A percentile compares a stretch with the other conserved stretches of the same genome.
phyloP scores from a whole-genome alignment of 106 monocot species.

The Allium sativum region DNA sequence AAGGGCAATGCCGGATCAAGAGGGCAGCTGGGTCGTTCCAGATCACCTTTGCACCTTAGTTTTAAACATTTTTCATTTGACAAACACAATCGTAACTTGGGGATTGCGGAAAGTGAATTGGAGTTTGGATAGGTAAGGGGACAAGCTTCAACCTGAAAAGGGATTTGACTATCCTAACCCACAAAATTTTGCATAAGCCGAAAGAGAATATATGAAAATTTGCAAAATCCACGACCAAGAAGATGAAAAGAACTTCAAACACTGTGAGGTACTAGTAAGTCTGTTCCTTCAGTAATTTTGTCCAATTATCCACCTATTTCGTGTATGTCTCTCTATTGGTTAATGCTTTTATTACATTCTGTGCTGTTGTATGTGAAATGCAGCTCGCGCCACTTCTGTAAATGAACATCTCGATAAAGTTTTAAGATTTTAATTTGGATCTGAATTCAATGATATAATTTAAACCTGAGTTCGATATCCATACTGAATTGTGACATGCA shows the following conservation, averaged over 20 bases:
- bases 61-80: conserved; percentile 46
- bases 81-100: conserved; percentile 23
- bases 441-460: too few relatives aligned
- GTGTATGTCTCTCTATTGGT: too few relatives aligned
- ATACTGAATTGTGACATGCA: too few relatives aligned
- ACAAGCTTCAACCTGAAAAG: conserved; percentile 28
- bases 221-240: conserved; percentile 56
- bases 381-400: too few relatives aligned
- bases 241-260: conserved; percentile 69
- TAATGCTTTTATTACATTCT: too few relatives aligned
- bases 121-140: conserved; percentile 34
- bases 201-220: conserved; percentile 51
- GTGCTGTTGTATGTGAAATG: too few relatives aligned
- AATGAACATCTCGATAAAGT: too few relatives aligned
- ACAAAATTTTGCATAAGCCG: conserved; percentile 61
- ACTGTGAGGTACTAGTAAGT: conserved; percentile 62
- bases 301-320: too few relatives aligned
- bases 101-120: conserved; percentile 27
- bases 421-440: too few relatives aligned
- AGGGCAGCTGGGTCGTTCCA: conserved; percentile 46
- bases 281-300: too few relatives aligned
- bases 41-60: conserved; percentile 41
- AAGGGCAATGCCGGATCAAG: conserved; percentile 63
- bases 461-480: too few relatives aligned
- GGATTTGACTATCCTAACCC: conserved; percentile 34